These are phyloP conservation scores for Aspergillus hortae DNA, from an alignment of 2,329 filamentous ascomycete species.

Conservation along the genomic window DNA sequence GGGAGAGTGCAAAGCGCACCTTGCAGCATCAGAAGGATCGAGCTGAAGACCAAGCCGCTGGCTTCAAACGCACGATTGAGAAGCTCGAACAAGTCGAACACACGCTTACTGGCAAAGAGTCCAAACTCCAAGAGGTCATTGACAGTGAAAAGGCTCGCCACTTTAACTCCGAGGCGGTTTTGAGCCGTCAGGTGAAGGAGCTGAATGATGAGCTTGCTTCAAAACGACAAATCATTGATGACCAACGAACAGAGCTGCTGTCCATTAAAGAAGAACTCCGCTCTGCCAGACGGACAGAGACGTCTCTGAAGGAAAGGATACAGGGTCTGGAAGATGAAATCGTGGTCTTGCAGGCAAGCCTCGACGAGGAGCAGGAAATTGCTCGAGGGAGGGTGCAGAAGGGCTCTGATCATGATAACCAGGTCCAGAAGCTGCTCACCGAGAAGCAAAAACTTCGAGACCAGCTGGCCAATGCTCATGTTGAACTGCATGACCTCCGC, in stretches of 20 bases:
- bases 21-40: constrained; percentile 64
- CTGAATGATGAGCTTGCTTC: constrained; percentile 68
- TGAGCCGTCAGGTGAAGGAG: constrained; percentile 71
- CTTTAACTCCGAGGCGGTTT: constrained; percentile 64
- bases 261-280: constrained; percentile 66
- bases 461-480: constrained; percentile 56
- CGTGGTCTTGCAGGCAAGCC: constrained; percentile 64
- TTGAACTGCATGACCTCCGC: constrained; percentile 59
- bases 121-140: constrained; percentile 63
- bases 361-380: constrained; percentile 64
- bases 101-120: constrained; percentile 64
- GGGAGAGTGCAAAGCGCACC: constrained; percentile 64
- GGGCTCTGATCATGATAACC: constrained; percentile 57
- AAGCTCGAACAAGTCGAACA: constrained; percentile 66
- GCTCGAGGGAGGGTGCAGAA: constrained; percentile 55
- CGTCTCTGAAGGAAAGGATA: constrained; percentile 61
- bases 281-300: constrained; percentile 62
- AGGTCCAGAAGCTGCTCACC: constrained; percentile 53
- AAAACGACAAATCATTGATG: constrained; percentile 63
- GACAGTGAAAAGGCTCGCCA: constrained; percentile 70
- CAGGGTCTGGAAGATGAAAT: constrained; percentile 71
- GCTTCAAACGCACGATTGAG: constrained; percentile 68
- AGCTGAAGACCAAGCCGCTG: constrained; percentile 64
- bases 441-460: constrained; percentile 65
- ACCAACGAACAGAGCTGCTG: constrained; percentile 64